These are phyloP conservation scores for Salvia rosmarinus DNA, from an alignment of 257 asterid genomes.

Conservation along the genomic window DNA sequence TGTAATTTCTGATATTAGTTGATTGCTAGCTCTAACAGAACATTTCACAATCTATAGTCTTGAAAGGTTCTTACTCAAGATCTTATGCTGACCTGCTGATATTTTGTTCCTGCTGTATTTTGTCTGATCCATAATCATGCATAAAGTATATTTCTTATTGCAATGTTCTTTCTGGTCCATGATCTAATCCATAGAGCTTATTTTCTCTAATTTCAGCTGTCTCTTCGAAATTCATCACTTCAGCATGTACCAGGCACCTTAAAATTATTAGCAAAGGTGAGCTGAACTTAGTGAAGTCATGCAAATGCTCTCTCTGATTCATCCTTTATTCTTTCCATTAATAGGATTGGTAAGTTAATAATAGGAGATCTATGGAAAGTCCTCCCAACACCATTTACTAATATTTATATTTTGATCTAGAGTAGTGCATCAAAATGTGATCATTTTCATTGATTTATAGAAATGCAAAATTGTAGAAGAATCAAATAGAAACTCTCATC, in stretches of 20 bases:
- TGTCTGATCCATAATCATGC: neutral
- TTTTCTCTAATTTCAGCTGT: constrained; percentile 53
- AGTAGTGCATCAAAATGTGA: neutral
- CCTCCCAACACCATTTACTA: neutral
- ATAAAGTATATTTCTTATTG: neutral
- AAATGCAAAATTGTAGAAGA: neutral
- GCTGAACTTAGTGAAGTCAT: constrained; percentile 36
- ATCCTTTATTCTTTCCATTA: constrained; percentile 8
- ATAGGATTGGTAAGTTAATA: constrained; percentile 12
- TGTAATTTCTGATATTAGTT: no score
- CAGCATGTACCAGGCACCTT: constrained; percentile 47
- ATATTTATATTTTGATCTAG: neutral
- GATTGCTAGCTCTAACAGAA: no score
- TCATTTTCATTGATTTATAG: neutral
- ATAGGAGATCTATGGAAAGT: constrained; percentile 17
- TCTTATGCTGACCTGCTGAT: neutral
- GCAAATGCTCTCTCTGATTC: constrained; percentile 7
- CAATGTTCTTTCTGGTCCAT: neutral
- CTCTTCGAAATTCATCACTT: constrained; percentile 59
- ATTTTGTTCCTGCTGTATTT: constrained; percentile 16
- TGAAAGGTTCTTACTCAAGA: no score
- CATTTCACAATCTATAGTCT: no score
- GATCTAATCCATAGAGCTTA: constrained; percentile 23
- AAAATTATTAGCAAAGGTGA: constrained; percentile 69
- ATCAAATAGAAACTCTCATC: no score